Conservation (phyloP, 495 filamentous ascomycete species). For the Symbiotaphrina buchneri region DNA sequence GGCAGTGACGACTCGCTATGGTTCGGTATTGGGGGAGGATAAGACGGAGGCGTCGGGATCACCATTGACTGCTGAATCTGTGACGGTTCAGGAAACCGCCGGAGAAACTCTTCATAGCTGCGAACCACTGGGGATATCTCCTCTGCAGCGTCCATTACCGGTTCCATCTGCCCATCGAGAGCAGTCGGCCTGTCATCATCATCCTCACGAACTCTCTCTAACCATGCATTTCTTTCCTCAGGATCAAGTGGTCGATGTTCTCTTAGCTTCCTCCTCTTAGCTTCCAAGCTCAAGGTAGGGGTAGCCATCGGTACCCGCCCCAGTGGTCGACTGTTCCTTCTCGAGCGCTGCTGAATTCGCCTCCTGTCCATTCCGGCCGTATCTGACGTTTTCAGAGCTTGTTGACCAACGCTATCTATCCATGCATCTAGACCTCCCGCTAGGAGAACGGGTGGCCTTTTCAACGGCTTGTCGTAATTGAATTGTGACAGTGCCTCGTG, state of each 20-base stretch:
- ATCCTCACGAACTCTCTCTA: conserved; percentile 32
- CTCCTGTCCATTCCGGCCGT: conserved; percentile 18
- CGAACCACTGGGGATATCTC: conserved; percentile 23
- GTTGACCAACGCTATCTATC: conserved; percentile 52
- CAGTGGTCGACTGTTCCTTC: conserved; percentile 21
- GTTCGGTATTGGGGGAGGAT: conserved; percentile 12
- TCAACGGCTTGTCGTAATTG: conserved; percentile 52
- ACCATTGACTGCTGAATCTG: conserved; percentile 59
- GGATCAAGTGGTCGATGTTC: conserved; percentile 34
- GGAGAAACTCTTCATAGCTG: conserved; percentile 52
- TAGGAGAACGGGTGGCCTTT: conserved; percentile 50
- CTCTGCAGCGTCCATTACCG: conserved; percentile 13
- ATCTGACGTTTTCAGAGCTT: conserved; percentile 27
- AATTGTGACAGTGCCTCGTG: conserved; percentile 65
- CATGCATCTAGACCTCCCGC: conserved; percentile 69
- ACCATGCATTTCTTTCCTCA: conserved; percentile 36
- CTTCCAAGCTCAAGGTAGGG: conserved; percentile 24
- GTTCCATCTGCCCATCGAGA: conserved; percentile 16
- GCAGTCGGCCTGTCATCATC: conserved; percentile 24
- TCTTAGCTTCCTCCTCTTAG: conserved; percentile 30
- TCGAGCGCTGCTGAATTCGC: conserved; percentile 17
- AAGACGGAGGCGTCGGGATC: conserved; percentile 12
- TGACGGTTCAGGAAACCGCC: conserved; percentile 58
- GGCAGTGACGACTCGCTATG: conserved; percentile 10
- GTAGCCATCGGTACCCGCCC: conserved; percentile 28